A percentile compares a stretch with the other conserved stretches of the same genome.
These are phyloP conservation scores for Mucor indicus DNA, from an alignment of 371 early-diverging fungal species.

Conservation along the genomic window DNA sequence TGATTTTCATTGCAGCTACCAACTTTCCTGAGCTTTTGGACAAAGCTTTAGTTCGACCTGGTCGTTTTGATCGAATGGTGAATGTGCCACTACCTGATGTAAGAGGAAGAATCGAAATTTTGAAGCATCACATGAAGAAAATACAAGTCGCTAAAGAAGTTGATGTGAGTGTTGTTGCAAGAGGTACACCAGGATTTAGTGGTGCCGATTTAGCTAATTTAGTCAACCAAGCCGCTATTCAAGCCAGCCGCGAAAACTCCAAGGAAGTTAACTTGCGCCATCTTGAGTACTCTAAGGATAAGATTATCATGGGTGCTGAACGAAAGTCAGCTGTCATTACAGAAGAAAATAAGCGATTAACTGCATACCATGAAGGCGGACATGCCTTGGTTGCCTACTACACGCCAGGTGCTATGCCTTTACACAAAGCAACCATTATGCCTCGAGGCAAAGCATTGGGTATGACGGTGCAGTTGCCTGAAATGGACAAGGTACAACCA, in stretches of 20 bases:
- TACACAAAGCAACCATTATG: constrained; percentile 98
- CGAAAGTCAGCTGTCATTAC: constrained; percentile 89
- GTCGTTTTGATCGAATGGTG: constrained; percentile 97
- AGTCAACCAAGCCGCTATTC: constrained; percentile 94
- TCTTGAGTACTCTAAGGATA: constrained; percentile 96
- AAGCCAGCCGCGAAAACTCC: constrained; percentile 79
- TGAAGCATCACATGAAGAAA: constrained; percentile 86
- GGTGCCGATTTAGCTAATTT: constrained; percentile 98
- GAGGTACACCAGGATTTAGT: constrained; percentile 97
- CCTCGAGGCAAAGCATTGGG: constrained; percentile 93
- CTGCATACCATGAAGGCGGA: constrained; percentile 98
- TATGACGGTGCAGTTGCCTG: constrained; percentile 93
- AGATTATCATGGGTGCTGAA: constrained; percentile 97
- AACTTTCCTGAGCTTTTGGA: constrained; percentile 98
- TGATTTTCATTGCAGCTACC: constrained; percentile 98
- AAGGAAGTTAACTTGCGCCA: constrained; percentile 72
- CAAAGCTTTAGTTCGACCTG: constrained; percentile 96
- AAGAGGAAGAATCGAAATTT: constrained; percentile 90
- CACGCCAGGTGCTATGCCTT: constrained; percentile 94
- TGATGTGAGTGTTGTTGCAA: constrained; percentile 81
- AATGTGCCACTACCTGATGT: constrained; percentile 96
- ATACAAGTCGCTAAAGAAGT: constrained; percentile 64
- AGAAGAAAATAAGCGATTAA: constrained; percentile 79
- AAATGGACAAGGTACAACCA: constrained; percentile 80
- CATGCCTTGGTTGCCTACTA: constrained; percentile 95